A percentile compares a stretch with the other conserved stretches of the same genome.
Conservation (phyloP, 768 basidiomycete genomes). For the Boletus rex-veris region DNA sequence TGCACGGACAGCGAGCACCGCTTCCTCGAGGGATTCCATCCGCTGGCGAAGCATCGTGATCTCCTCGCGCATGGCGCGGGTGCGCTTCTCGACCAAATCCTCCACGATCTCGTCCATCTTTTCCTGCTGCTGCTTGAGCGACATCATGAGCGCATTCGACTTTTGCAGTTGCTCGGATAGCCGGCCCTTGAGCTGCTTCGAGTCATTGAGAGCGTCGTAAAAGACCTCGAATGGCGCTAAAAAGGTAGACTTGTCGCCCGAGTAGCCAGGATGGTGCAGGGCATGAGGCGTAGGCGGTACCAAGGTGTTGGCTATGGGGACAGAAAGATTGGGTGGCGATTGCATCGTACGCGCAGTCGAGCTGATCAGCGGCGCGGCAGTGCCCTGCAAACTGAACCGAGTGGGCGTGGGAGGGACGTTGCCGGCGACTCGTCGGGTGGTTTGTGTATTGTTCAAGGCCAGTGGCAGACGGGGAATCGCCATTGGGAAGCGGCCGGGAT, state of each 20-base stretch:
- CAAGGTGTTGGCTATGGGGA: constrained; percentile 63
- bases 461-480: constrained; percentile 63
- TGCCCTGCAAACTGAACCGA: constrained; percentile 46
- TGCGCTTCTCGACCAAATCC: constrained; percentile 56
- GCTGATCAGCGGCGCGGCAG: constrained; percentile 17
- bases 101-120: constrained; percentile 58
- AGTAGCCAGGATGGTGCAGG: constrained; percentile 56
- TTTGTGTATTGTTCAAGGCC: constrained; percentile 40
- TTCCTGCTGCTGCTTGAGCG: constrained; percentile 58
- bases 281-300: constrained; percentile 70
- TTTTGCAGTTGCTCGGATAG: constrained; percentile 68
- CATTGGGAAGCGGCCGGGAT: constrained; percentile 53
- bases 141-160: constrained; percentile 52
- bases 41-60: constrained; percentile 55
- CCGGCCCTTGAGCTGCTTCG: constrained; percentile 75
- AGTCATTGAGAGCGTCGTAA: constrained; percentile 81
- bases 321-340: constrained; percentile 56
- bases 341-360: constrained; percentile 33
- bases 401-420: constrained; percentile 75
- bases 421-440: constrained; percentile 48
- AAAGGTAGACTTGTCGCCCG: constrained; percentile 71
- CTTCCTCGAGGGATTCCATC: constrained; percentile 66
- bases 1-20: constrained; percentile 30
- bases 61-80: constrained; percentile 59
- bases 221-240: constrained; percentile 79